Base-by-base conservation (phyloP, 345 rosid genomes). In the Sapria himalayana region DNA sequence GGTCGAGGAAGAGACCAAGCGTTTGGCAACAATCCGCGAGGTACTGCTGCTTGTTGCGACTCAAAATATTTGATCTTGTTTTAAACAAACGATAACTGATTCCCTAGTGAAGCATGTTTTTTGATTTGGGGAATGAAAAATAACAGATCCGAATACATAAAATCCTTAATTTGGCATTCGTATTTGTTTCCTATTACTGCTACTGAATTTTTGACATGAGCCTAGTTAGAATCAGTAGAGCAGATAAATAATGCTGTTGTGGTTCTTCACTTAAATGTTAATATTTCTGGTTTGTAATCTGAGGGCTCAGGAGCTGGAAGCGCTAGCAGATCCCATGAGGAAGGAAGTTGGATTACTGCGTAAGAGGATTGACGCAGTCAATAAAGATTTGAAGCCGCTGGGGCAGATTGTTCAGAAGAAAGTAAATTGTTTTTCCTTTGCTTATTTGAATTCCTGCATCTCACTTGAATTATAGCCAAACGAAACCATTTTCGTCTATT, bases 1-100 rank as follows among this genome's bases (percentile, higher is more conserved):
- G 0, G 85, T 65, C 0, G 84, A 79, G 47, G 93, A 72, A 48
- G 80, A 79, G 3, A 68, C 80, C 9, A 72, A 65, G 54, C 78
- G 71, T 40, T 50, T 89, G 63, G 74, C 81, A 4, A 91, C 76
- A 59, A 82, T 89, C 59, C 77, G 70, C 3, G 92, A 78, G 49
- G 94, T 82, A 66, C n/a, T n/a, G n/a, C n/a, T n/a, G n/a, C n/a
- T n/a, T n/a, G n/a, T n/a, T n/a, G n/a, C n/a, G n/a, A n/a, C n/a
- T n/a, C n/a, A n/a, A n/a, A n/a, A n/a, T n/a, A n/a, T n/a, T n/a
- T n/a, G n/a, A n/a, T n/a, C n/a, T n/a, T n/a, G n/a, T n/a, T n/a
- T n/a, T n/a, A n/a, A n/a, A n/a, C n/a, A n/a, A n/a, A n/a, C n/a
- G n/a, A n/a, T n/a, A n/a, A n/a, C n/a, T n/a, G n/a, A n/a, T n/a